Evolutionary conservation across 331 rosid species (phyloP).

Genomic region (Pyracantha coccinea): DNA sequence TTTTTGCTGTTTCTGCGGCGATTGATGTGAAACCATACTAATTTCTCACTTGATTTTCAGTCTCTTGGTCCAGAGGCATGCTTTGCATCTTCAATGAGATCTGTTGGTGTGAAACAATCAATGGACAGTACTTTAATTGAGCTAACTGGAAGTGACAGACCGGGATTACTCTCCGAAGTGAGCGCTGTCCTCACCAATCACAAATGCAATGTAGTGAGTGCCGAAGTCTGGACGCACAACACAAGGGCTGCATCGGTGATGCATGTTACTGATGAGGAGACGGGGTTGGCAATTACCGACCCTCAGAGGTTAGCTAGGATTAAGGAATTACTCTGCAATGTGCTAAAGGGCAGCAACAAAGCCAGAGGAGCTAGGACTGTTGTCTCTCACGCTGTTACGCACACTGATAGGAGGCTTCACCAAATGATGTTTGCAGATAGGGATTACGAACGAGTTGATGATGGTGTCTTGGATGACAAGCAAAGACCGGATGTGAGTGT

Average conservation of each 20-base stretch:
- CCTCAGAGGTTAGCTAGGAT: conserved; percentile 60
- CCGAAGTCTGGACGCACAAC: conserved; percentile 96
- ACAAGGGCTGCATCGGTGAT: conserved; percentile 74
- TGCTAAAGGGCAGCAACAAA: conserved; percentile 75
- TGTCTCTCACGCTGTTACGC: conserved; percentile 60
- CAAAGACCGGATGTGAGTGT: conserved; percentile 79
- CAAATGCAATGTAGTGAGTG: conserved; percentile 77
- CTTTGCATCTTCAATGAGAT: conserved; percentile 55
- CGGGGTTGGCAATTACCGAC: conserved; percentile 54
- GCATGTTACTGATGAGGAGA: conserved; percentile 61
- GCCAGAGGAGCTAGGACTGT: conserved; percentile 64
- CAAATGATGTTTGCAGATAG: conserved; percentile 97
- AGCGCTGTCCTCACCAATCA: conserved; percentile 84
- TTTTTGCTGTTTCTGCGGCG: background rate
- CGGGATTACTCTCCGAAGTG: conserved; percentile 85
- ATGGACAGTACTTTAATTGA: conserved; percentile 69
- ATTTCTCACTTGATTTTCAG: conserved; percentile 28
- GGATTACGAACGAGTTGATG: conserved; percentile 56
- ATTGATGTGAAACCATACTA: background rate
- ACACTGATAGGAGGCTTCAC: conserved; percentile 87
- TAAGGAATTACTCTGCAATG: conserved; percentile 73
- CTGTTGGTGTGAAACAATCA: conserved; percentile 68
- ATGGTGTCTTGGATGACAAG: conserved; percentile 42
- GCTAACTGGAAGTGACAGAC: conserved; percentile 82
- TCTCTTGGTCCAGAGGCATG: conserved; percentile 87